A percentile compares a stretch with the other conserved stretches of the same genome.
These are phyloP conservation scores for Ogataea dorogensis DNA, from an alignment of 805 yeast species.

Conservation along the genomic window DNA sequence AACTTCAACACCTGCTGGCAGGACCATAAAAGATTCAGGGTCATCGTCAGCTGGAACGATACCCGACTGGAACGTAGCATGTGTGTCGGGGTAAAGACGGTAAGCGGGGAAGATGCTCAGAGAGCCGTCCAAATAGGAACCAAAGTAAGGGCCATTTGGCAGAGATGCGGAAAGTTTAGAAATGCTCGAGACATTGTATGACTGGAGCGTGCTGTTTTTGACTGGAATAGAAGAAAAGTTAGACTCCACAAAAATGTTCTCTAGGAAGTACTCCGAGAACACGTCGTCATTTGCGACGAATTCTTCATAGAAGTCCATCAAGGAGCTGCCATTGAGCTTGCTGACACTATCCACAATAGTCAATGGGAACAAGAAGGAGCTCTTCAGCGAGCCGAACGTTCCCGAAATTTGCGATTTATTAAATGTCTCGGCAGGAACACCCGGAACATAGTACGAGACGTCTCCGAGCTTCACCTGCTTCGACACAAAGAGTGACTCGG, in stretches of 20 bases:
- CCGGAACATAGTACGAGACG: slow-evolving; percentile 12
- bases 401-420: slow-evolving; percentile 1
- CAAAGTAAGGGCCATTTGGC: slow-evolving; percentile 14
- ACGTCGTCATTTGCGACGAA: slow-evolving; percentile 11
- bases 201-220: slow-evolving; percentile 1
- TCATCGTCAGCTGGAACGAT: slow-evolving; percentile 12
- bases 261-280: slow-evolving; percentile 12
- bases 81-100: slow-evolving; percentile 11
- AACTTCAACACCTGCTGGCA: slow-evolving; percentile 15
- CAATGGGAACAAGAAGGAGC: slow-evolving; percentile 12
- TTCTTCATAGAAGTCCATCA: slow-evolving; percentile 3
- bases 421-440: slow-evolving; percentile 6
- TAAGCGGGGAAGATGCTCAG: slow-evolving; percentile 11
- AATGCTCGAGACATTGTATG: slow-evolving; percentile 5
- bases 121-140: slow-evolving; percentile 11
- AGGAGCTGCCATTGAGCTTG: not conserved
- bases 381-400: slow-evolving; percentile 4
- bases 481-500: slow-evolving; percentile 10
- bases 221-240: not conserved
- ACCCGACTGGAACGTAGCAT: slow-evolving; percentile 14
- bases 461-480: slow-evolving; percentile 12
- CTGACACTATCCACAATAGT: slow-evolving; percentile 2
- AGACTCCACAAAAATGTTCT: slow-evolving; percentile 7
- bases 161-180: slow-evolving; percentile 1
- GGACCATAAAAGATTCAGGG: slow-evolving; percentile 7